These are phyloP conservation scores for Solanum okadae DNA, from an alignment of 257 asterid genomes.

Conservation along the genomic window DNA sequence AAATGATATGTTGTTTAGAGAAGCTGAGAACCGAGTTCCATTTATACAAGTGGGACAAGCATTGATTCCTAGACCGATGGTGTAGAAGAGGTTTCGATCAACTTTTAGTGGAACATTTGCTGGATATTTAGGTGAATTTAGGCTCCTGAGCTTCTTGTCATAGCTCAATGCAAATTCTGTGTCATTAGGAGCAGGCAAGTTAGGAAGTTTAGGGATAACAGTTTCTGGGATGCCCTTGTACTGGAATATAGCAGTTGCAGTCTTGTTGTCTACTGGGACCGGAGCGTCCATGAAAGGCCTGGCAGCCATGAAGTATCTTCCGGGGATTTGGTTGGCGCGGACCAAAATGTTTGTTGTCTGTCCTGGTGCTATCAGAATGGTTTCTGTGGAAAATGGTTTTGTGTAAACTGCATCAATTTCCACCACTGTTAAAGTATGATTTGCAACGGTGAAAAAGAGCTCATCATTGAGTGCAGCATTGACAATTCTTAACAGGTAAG, in stretches of 20 bases:
- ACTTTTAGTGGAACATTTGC: constrained; percentile 40
- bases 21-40: constrained; percentile 17
- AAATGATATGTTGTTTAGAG: constrained; percentile 29
- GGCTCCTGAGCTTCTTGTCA: constrained; percentile 26
- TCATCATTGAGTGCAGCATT: constrained; percentile 26
- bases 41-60: constrained; percentile 35
- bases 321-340: constrained; percentile 19
- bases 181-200: constrained; percentile 31
- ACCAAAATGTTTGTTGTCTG: constrained; percentile 29
- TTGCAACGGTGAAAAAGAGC: constrained; percentile 44
- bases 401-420: constrained; percentile 7
- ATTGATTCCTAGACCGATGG: constrained; percentile 38
- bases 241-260: constrained; percentile 40
- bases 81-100: constrained; percentile 38
- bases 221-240: constrained; percentile 32
- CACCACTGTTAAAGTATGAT: constrained; percentile 40
- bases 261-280: constrained; percentile 36
- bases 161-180: constrained; percentile 28
- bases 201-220: constrained; percentile 17
- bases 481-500: neutral
- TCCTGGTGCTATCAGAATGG: constrained; percentile 24
- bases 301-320: constrained; percentile 7
- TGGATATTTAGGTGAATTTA: constrained; percentile 27
- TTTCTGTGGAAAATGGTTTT: constrained; percentile 33
- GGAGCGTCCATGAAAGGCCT: constrained; percentile 44